Percentiles rank a stretch among this genome's conserved stretches.
These are phyloP conservation scores for Xylona heveae DNA, from an alignment of 495 filamentous ascomycete genomes.

Conservation along the genomic window DNA sequence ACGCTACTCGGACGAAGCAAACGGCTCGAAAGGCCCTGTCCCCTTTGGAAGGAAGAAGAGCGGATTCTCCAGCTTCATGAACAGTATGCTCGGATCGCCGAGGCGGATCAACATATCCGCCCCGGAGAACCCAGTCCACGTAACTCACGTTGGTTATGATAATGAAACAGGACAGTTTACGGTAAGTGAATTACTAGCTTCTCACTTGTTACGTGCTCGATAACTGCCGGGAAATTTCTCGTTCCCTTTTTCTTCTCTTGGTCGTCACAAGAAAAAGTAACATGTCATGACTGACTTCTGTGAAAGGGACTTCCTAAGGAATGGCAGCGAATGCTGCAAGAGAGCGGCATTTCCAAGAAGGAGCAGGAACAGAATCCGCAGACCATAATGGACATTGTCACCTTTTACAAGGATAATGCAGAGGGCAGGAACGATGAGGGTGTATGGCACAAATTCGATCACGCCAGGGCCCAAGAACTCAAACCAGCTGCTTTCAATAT, in stretches of 20 bases:
- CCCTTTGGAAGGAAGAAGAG: conserved; percentile 64
- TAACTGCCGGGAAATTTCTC: conserved; percentile 4
- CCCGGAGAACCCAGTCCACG: conserved; percentile 90
- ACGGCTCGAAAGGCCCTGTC: conserved; percentile 26
- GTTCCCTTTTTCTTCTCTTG: conserved; percentile 6
- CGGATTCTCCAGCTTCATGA: conserved; percentile 89
- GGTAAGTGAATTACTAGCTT: conserved; percentile 27
- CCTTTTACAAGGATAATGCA: conserved; percentile 85
- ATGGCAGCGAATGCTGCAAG: conserved; percentile 88
- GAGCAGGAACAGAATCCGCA: conserved; percentile 92
- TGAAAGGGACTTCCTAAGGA: conserved; percentile 79
- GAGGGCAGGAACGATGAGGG: conserved; percentile 63
- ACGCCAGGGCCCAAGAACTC: conserved; percentile 37
- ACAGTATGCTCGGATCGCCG: conserved; percentile 73
- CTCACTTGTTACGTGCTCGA: conserved; percentile 3
- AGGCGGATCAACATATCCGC: conserved; percentile 83
- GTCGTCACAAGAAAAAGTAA: too few species aligned
- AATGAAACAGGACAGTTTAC: conserved; percentile 95
- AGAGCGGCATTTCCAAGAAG: conserved; percentile 89
- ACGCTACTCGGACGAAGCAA: conserved; percentile 69
- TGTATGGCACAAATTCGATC: conserved; percentile 87
- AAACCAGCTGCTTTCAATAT: conserved; percentile 12
- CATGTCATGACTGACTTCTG: conserved; percentile 4
- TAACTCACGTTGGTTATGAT: conserved; percentile 95
- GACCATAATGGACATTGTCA: conserved; percentile 82